Evolutionary conservation across 768 basidiomycete genomes (phyloP), one percentile per base, ranked within the genome.

Genomic region (Trametes coccinea): DNA sequence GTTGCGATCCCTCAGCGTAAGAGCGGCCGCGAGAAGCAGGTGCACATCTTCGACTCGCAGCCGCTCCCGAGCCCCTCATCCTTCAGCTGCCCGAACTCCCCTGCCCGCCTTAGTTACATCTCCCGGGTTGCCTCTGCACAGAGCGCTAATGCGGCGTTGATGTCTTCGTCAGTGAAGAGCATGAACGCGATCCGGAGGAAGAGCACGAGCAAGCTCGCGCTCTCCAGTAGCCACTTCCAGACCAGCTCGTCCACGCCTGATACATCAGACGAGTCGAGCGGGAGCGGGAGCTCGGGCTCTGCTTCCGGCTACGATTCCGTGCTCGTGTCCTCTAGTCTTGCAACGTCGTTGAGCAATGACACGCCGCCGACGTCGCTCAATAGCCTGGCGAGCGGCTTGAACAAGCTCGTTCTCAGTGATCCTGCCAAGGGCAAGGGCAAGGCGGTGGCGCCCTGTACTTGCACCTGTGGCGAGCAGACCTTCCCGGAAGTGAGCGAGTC

Each of bases 1-100:
- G 83, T 87, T 59, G 79, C 82, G 34, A 89, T 85, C 66, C 87
- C 84, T 47, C 81, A 77, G 50, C 79, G 79, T 45, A 82, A 81
- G 27, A 50, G 61, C 70, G 78, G 51, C 60, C 72, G 82, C 11
- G 80, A 83, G 63, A 82, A 84, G 27, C 86, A 89, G 60, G 90
- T 92, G 45, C 87, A 92, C 68, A 93, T 92, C 39, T 90, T 91
- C 67, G 82, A 89, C 70, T 93, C 91, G 2, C 91, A 93, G 70
- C 91, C 91, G 33, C 72, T 93, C 29, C 74, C 85, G 4, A 90
- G 87, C 67, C 81, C 81, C 10, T 74, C 77, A 4, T 71, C 73
- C 27, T 71, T 71, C 56, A 62, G 71, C 53, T 72, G 74, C 46
- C 69, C 69, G 16, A 62, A 61, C 33, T 50, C 63, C 31, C 61